Conservation (phyloP, 140 eudicot species). For the Cichorium intybus region DNA sequence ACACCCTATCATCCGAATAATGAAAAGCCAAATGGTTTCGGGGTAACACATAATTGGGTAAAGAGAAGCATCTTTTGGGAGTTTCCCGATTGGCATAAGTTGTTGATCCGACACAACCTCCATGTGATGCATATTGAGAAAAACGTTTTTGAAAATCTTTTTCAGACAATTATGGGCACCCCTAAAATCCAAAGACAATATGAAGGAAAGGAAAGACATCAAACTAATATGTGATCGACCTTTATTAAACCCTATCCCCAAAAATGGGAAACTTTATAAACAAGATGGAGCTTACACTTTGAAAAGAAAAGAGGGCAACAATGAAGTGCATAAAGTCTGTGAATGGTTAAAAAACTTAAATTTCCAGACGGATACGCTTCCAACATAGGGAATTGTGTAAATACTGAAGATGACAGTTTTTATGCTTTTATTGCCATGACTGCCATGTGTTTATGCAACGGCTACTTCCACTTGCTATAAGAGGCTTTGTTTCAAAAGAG, state of each 20-base stretch:
- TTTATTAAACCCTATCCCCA: too few species aligned
- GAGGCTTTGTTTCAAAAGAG: neutral
- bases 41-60: neutral
- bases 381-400: neutral
- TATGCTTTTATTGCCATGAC: neutral
- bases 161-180: neutral
- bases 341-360: too few species aligned
- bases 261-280: too few species aligned
- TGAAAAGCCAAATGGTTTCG: neutral
- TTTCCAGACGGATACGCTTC: neutral
- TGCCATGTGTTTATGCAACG: neutral
- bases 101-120: neutral
- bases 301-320: too few species aligned
- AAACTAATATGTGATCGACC: too few species aligned
- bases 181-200: neutral
- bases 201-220: too few species aligned
- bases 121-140: neutral
- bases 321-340: too few species aligned
- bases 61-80: neutral
- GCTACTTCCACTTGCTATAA: neutral
- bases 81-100: too few species aligned
- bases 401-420: neutral
- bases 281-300: too few species aligned
- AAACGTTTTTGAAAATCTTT: too few species aligned
- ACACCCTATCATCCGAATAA: neutral